Evolutionary conservation across 768 basidiomycete species (phyloP).

Genomic region (Podaxis carcinomalis): DNA sequence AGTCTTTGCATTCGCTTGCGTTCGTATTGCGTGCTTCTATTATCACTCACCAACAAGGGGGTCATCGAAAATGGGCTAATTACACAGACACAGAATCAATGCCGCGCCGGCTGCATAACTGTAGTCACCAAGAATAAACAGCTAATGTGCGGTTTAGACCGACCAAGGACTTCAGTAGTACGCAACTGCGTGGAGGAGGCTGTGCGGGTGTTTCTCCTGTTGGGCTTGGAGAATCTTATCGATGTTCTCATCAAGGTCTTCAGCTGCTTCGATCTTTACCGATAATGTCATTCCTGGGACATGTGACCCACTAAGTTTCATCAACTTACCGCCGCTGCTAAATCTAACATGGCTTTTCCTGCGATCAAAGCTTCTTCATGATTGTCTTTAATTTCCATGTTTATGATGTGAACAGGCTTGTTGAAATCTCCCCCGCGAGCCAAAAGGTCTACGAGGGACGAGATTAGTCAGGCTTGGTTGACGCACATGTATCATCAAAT

Average conservation of each 20-base stretch:
- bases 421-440: slow-evolving; percentile 87
- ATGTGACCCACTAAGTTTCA: not conserved
- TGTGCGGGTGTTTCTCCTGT: slow-evolving; percentile 89
- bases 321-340: slow-evolving; percentile 82
- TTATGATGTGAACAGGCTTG: slow-evolving; percentile 92
- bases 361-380: slow-evolving; percentile 98
- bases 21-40: slow-evolving; percentile 37
- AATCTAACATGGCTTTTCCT: slow-evolving; percentile 89
- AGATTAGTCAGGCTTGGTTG: not conserved
- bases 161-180: slow-evolving; percentile 60
- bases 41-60: not conserved
- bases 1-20: slow-evolving; percentile 28
- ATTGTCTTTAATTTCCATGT: slow-evolving; percentile 98
- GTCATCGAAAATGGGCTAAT: not conserved
- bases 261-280: slow-evolving; percentile 73
- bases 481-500: not conserved
- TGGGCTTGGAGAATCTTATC: slow-evolving; percentile 81
- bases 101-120: not conserved
- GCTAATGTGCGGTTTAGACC: not conserved
- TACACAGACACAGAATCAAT: not conserved
- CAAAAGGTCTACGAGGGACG: slow-evolving; percentile 61
- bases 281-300: slow-evolving; percentile 10
- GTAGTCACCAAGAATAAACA: not conserved
- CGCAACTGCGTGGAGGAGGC: slow-evolving; percentile 83
- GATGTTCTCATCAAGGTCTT: slow-evolving; percentile 90